Evolutionary conservation across 306 rosid species (phyloP), one percentile per base, ranked within the genome.

Genomic region (Prunus salicina): DNA sequence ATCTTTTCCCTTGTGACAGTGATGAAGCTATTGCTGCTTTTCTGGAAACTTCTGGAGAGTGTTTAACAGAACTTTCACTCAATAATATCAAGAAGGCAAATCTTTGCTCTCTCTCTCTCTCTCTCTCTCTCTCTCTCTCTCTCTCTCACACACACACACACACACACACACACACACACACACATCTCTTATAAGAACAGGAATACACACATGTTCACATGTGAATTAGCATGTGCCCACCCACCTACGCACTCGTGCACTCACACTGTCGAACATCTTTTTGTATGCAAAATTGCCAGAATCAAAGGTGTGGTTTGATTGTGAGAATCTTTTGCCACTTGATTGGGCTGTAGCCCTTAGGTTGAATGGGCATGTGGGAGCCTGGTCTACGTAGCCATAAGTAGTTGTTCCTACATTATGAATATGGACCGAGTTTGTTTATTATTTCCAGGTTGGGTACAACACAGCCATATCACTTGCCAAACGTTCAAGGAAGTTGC

Each of bases 21-120:
- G 98, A 95, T 79, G 93, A 89, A 75, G 90, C 97, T 65, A 74
- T 95, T 78, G 96, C 96, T 70, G 97, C 96, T 25, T 92, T 89
- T 74, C 55, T 95, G 73, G 91, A 85, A 80, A 84, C 81, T n/a
- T 74, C 64, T 32, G 97, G 93, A 77, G 88, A 65, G 68, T 62
- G 55, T 73, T 81, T 95, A 69, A 79, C 76, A 72, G 96, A 92
- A 78, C 90, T 95, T 83, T 90, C 97, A 16, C 82, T 95, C 50
- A 95, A 92, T 86, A 83, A 77, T 64, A 76, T 95, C 53, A 89
- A 41, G 81, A 86, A 81, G 97, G 99, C 92, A 82, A 32, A 10
- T 57, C 38, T 43, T 62, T 28, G 57, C 49, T 28, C 68, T 6
- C 38, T 72, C 56, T 32, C 69, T 49, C 77, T 50, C 53, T 52